A percentile compares a stretch with the other conserved stretches of the same genome.
phyloP scores from a whole-genome alignment of 768 basidiomycete species.

The Russula lepida region DNA sequence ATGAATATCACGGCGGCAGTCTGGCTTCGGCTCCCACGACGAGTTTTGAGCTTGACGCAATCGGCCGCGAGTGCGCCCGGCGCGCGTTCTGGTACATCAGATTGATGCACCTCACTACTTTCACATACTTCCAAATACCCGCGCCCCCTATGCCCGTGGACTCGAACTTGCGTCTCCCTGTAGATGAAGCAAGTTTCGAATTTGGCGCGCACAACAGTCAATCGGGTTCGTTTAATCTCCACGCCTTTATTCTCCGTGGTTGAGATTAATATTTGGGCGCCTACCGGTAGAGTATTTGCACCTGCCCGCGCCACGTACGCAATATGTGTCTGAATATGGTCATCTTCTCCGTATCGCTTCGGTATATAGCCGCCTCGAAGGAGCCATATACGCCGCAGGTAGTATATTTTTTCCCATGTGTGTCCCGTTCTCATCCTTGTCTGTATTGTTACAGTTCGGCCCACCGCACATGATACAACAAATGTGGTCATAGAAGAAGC shows the following conservation, averaged over 20 bases:
- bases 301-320: constrained; percentile 49
- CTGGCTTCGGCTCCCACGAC: constrained; percentile 51
- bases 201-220: constrained; percentile 28
- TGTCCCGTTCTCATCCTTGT: neutral
- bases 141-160: constrained; percentile 35
- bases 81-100: constrained; percentile 77
- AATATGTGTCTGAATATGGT: constrained; percentile 64
- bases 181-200: constrained; percentile 77
- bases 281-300: constrained; percentile 53
- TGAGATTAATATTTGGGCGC: neutral
- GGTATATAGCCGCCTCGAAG: constrained; percentile 55
- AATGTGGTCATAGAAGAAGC: constrained; percentile 10
- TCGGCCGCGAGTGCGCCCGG: constrained; percentile 72
- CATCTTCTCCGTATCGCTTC: constrained; percentile 64
- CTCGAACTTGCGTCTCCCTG: constrained; percentile 58
- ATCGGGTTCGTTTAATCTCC: constrained; percentile 13
- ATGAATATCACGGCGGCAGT: constrained; percentile 52
- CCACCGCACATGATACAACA: neutral
- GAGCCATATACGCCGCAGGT: constrained; percentile 36
- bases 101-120: constrained; percentile 44
- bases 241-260: neutral
- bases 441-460: neutral
- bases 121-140: constrained; percentile 33
- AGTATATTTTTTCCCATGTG: constrained; percentile 30
- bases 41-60: constrained; percentile 49